Evolutionary conservation across 495 filamentous ascomycete species (phyloP).

Genomic region (Cercophora newfieldiana): DNA sequence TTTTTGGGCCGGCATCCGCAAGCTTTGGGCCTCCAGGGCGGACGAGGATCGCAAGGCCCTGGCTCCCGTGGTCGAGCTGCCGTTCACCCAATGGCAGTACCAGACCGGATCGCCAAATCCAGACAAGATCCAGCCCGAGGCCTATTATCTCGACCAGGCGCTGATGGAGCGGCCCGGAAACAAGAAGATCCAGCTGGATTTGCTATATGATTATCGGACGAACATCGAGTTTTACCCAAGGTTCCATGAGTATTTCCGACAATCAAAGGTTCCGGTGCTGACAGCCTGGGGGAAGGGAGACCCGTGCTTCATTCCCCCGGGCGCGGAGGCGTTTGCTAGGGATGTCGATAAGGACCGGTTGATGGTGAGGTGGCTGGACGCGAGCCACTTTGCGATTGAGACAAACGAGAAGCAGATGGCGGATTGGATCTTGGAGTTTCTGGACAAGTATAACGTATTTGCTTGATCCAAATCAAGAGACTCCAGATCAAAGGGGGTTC

Average conservation of each 20-base stretch:
- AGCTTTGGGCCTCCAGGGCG: conserved; percentile 50
- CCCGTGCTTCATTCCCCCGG: conserved; percentile 54
- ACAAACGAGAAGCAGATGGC: conserved; percentile 53
- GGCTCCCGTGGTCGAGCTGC: conserved; percentile 42
- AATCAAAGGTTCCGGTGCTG: conserved; percentile 55
- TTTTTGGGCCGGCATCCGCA: conserved; percentile 55
- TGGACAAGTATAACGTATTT: conserved; percentile 34
- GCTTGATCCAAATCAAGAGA: no score
- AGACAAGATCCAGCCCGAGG: conserved; percentile 48
- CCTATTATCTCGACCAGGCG: conserved; percentile 53
- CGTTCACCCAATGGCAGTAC: conserved; percentile 58
- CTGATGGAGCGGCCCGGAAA: conserved; percentile 53
- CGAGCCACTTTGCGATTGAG: conserved; percentile 65
- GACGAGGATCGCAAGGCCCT: conserved; percentile 41
- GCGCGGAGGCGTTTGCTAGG: conserved; percentile 60
- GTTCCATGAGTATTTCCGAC: conserved; percentile 61
- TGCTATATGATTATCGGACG: conserved; percentile 59
- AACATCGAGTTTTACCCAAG: conserved; percentile 57
- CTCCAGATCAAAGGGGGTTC: no score
- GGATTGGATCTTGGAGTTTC: conserved; percentile 47
- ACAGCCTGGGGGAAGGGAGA: conserved; percentile 66
- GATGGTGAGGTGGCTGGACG: conserved; percentile 56
- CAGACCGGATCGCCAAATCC: conserved; percentile 44
- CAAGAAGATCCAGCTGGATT: conserved; percentile 56
- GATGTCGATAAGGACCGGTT: conserved; percentile 48